Percentiles rank a stretch among this genome's conserved stretches.
phyloP scores from a whole-genome alignment of 2,329 filamentous ascomycete species.

The Trichoderma atroviride region DNA sequence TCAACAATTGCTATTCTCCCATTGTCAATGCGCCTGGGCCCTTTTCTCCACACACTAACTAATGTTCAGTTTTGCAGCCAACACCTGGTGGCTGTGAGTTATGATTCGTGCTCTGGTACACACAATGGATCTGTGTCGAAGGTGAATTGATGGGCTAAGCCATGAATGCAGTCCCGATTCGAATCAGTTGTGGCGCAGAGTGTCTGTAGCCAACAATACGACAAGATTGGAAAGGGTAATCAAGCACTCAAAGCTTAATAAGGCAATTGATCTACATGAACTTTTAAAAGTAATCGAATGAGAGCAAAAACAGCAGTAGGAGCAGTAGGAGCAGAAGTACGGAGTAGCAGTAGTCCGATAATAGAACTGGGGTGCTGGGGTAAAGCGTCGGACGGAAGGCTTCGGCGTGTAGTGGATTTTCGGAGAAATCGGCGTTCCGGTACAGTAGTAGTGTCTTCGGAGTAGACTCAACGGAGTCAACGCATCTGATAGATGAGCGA shows the following conservation, averaged over 20 bases:
- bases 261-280: too few species aligned
- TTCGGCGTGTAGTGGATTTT: slow-evolving; percentile 1
- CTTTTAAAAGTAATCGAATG: too few species aligned
- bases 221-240: not conserved
- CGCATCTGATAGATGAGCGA: not conserved
- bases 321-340: too few species aligned
- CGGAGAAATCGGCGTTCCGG: slow-evolving; percentile 23
- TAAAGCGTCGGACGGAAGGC: not conserved
- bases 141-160: not conserved
- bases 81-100: not conserved
- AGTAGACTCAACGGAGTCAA: not conserved
- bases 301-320: too few species aligned
- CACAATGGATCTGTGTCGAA: not conserved
- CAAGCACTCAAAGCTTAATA: not conserved
- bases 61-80: not conserved
- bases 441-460: not conserved
- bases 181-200: not conserved
- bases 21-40: not conserved
- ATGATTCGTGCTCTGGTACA: not conserved
- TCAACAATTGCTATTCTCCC: not conserved
- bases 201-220: not conserved
- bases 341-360: too few species aligned
- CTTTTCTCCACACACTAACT: not conserved
- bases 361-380: too few species aligned
- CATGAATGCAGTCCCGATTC: not conserved